phyloP scores from a whole-genome alignment of 192 early-diverging fungal species.

The Paraglomus brasilianum region DNA sequence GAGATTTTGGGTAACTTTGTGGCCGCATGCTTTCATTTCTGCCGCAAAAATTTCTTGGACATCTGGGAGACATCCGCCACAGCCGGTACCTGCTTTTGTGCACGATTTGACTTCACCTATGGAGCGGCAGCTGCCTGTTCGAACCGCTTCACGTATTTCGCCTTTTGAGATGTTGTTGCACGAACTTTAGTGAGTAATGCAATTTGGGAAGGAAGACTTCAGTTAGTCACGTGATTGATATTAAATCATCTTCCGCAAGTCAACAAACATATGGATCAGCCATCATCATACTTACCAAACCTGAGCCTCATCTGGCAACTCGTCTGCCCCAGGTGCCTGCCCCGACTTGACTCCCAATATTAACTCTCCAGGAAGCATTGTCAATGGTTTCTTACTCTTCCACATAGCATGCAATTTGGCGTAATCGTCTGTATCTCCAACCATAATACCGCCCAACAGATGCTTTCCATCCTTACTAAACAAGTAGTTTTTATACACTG shows the following conservation, averaged over 20 bases:
- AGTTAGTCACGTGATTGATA: no score
- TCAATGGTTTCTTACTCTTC: constrained; percentile 51
- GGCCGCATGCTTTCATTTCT: constrained; percentile 59
- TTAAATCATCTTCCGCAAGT: no score
- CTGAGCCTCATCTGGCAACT: constrained; percentile 66
- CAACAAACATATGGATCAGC: background rate
- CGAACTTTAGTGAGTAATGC: no score
- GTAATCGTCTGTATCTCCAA: constrained; percentile 68
- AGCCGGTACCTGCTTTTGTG: constrained; percentile 60
- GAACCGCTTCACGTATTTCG: constrained; percentile 49
- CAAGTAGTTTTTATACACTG: constrained; percentile 60
- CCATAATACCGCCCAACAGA: constrained; percentile 64
- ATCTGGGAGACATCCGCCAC: constrained; percentile 62
- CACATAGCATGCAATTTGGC: constrained; percentile 56
- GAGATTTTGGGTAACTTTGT: constrained; percentile 50
- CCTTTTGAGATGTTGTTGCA: constrained; percentile 71
- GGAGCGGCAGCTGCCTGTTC: constrained; percentile 40
- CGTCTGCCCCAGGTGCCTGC: constrained; percentile 44
- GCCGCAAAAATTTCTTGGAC: constrained; percentile 58
- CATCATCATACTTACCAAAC: constrained; percentile 44
- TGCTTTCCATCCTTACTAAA: constrained; percentile 67
- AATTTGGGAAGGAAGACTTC: background rate
- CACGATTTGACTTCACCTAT: constrained; percentile 59
- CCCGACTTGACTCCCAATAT: constrained; percentile 43
- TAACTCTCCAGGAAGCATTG: constrained; percentile 53